phyloP scores from a whole-genome alignment of 2,329 filamentous ascomycete genomes.

The Sporothrix curviconia region DNA sequence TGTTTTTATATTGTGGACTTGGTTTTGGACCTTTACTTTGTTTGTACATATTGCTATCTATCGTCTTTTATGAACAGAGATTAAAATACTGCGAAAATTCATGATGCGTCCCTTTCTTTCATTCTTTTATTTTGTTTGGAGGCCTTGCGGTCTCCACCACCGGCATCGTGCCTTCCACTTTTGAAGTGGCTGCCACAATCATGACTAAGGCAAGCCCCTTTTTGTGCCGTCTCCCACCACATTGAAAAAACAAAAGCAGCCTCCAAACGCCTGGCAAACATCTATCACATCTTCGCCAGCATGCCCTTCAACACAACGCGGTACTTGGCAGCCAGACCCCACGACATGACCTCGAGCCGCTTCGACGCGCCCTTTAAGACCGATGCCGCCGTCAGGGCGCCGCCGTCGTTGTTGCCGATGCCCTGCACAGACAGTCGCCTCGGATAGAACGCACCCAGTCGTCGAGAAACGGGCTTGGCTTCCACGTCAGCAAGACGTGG shows the following conservation, averaged over 20 bases:
- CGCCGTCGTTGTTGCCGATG: neutral
- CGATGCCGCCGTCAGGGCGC: neutral
- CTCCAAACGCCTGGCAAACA: too few species aligned
- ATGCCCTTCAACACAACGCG: neutral
- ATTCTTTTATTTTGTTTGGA: too few species aligned
- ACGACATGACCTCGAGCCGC: slow-evolving; percentile 5
- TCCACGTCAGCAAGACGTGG: neutral
- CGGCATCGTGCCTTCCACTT: too few species aligned
- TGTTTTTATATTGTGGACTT: neutral
- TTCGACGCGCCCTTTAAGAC: neutral
- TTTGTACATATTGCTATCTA: neutral
- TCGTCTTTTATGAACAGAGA: too few species aligned
- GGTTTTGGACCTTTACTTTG: neutral
- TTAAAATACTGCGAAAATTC: too few species aligned
- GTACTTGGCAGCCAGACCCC: slow-evolving; percentile 1
- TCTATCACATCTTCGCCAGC: neutral
- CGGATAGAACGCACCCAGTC: neutral
- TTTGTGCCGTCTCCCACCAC: neutral
- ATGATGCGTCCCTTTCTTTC: too few species aligned
- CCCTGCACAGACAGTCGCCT: neutral
- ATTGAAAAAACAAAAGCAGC: neutral
- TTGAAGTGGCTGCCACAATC: too few species aligned
- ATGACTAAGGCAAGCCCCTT: too few species aligned
- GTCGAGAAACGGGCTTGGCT: neutral
- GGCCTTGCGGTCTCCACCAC: too few species aligned